A percentile compares a stretch with the other conserved stretches of the same genome.
These are phyloP conservation scores for Pythium plurisporium DNA, from an alignment of 352 stramenopile species.

Conservation along the genomic window DNA sequence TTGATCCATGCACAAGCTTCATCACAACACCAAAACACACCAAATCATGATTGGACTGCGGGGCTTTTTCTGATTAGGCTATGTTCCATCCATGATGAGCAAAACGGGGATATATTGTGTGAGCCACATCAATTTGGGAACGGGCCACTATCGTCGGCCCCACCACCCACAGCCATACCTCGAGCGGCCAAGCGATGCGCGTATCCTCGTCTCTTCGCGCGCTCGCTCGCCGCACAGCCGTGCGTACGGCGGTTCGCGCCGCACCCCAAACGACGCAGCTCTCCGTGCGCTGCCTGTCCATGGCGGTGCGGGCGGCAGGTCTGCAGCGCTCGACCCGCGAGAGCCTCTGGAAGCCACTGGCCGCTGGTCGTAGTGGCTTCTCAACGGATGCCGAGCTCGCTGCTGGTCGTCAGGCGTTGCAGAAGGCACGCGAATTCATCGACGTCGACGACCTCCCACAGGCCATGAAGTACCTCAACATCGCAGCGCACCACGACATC, in stretches of 20 bases:
- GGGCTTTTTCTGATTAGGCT: too few relatives aligned
- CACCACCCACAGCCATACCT: too few relatives aligned
- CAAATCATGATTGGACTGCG: too few relatives aligned
- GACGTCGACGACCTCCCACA: constrained; percentile 45
- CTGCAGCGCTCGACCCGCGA: neutral
- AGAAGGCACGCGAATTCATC: constrained; percentile 58
- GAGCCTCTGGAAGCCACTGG: neutral
- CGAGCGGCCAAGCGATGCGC: too few relatives aligned
- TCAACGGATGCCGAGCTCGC: constrained; percentile 9
- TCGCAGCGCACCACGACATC: constrained; percentile 59
- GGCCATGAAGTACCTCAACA: constrained; percentile 56
- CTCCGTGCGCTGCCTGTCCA: neutral
- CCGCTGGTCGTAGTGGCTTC: neutral
- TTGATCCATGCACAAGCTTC: too few relatives aligned
- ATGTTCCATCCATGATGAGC: too few relatives aligned
- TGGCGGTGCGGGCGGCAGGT: neutral
- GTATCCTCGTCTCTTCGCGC: neutral
- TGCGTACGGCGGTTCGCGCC: neutral
- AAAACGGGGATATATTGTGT: too few relatives aligned
- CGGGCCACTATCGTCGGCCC: too few relatives aligned
- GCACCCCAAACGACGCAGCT: neutral
- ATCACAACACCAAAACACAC: too few relatives aligned
- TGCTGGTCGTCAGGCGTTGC: constrained; percentile 32
- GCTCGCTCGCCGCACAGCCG: neutral
- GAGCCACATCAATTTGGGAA: too few relatives aligned